Evolutionary conservation across 2,329 filamentous ascomycete species (phyloP), one percentile per base, ranked within the genome.

Genomic region (Ophiocordyceps robertsii): DNA sequence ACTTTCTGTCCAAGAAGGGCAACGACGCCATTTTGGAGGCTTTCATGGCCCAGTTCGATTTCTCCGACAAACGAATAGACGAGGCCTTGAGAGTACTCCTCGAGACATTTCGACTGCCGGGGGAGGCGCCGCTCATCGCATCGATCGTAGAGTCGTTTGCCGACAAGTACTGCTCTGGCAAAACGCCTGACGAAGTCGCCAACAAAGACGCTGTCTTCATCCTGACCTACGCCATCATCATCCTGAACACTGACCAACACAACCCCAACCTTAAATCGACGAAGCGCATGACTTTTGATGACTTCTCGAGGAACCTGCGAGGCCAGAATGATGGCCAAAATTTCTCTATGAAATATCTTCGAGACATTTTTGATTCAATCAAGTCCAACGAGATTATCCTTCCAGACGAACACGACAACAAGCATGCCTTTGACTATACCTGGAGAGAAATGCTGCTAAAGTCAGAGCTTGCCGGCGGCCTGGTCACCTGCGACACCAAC

Each of bases 171-270:
- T 84, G 82, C 58, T 66, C 73, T 9, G 77, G 76, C 45, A 77
- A 75, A 6, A 73, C 77, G 24, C 82, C 84, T 1, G 75, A 83
- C 42, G 83, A 80, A 19, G 80, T 96, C 48, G 83, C 80, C 7
- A 81, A 94, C 55, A 83, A 85, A 52, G 92, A 98, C 59, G 80
- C 88, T 8, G 80, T 92, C 19, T 98, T 85, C 55, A 79, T 98
- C 39, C 69, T 98, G 41, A 90, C 85, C 0, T 98, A 98, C 58
- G 92, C 89, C 32, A 93, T 95, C 54, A 95, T 98, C 60, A 88
- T 98, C 77, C 69, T 98, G 44, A 98, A 98, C 56, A 95, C 90
- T 1, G 92, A 98, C 57, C 84, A 93, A 54, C 92, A 96, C 61
- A 98, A 94, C 55, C 89, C 88, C 0, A 96, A 95, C 52, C 63